Conservation (phyloP, 2,329 filamentous ascomycete species). For the Diaporthe amygdali region DNA sequence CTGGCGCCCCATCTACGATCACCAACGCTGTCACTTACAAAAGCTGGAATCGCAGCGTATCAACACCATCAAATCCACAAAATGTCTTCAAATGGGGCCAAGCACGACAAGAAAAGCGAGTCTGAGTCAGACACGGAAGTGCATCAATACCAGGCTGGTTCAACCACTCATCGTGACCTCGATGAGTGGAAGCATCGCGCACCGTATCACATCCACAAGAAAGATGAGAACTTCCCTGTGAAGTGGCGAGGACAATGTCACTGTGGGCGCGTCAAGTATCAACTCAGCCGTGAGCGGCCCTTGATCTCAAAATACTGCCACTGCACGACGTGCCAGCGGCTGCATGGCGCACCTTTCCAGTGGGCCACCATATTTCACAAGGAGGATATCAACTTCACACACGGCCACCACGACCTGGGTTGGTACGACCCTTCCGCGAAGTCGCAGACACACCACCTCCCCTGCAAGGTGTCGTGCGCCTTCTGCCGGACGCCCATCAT, state of each 20-base stretch:
- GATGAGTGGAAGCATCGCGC: conserved; percentile 35
- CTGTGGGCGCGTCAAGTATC: conserved; percentile 77
- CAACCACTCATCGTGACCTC: conserved; percentile 28
- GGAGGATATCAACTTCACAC: conserved; percentile 71
- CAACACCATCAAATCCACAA: neutral
- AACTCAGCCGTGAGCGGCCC: conserved; percentile 71
- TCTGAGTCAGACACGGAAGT: conserved; percentile 25
- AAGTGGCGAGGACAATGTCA: conserved; percentile 60
- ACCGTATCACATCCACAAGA: conserved; percentile 32
- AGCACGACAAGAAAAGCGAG: conserved; percentile 18
- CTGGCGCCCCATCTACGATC: neutral
- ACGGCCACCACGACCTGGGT: conserved; percentile 66
- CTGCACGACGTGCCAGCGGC: conserved; percentile 78
- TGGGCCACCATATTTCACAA: conserved; percentile 92
- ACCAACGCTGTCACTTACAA: neutral
- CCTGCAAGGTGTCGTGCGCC: conserved; percentile 80
- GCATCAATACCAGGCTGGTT: conserved; percentile 33
- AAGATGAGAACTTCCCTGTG: conserved; percentile 33
- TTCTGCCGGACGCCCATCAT: conserved; percentile 81
- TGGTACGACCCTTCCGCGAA: conserved; percentile 75
- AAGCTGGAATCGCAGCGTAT: neutral
- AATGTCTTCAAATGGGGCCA: neutral
- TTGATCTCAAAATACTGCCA: conserved; percentile 82
- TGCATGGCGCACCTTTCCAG: conserved; percentile 87
- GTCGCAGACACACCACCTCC: conserved; percentile 68